These are phyloP conservation scores for Carpinus fangiana DNA, from an alignment of 306 rosid species.

Conservation along the genomic window DNA sequence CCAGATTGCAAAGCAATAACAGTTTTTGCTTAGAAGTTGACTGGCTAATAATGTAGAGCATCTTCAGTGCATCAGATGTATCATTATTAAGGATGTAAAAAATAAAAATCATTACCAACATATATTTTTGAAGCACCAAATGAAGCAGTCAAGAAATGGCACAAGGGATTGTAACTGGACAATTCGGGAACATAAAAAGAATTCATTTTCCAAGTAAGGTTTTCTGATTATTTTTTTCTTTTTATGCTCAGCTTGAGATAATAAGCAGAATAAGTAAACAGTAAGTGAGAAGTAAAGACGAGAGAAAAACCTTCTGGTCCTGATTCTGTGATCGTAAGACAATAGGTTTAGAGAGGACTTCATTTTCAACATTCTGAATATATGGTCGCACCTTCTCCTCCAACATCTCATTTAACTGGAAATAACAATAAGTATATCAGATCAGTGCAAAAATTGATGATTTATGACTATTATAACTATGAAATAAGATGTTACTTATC, in stretches of 20 bases:
- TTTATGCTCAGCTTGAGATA: neutral
- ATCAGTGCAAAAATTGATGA: constrained; percentile 5
- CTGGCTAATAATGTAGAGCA: neutral
- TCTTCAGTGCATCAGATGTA: neutral
- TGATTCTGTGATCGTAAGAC: constrained; percentile 53
- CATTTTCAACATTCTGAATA: constrained; percentile 43
- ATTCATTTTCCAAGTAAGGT: neutral
- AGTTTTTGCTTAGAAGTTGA: neutral
- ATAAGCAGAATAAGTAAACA: neutral
- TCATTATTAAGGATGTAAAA: neutral
- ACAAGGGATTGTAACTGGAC: neutral
- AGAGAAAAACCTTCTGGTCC: constrained; percentile 56
- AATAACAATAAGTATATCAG: constrained; percentile 30
- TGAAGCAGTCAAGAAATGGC: constrained; percentile 5
- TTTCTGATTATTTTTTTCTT: neutral
- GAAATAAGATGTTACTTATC: neutral
- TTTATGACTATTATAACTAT: neutral
- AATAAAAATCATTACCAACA: neutral
- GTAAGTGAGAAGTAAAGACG: constrained; percentile 8
- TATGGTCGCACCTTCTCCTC: constrained; percentile 81
- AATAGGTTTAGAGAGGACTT: constrained; percentile 70
- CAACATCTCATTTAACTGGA: constrained; percentile 79
- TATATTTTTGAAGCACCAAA: neutral
- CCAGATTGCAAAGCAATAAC: neutral
- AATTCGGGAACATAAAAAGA: neutral